Conservation (phyloP, 1,284 basidiomycete genomes). For the Sphaerobolus stellatus region DNA sequence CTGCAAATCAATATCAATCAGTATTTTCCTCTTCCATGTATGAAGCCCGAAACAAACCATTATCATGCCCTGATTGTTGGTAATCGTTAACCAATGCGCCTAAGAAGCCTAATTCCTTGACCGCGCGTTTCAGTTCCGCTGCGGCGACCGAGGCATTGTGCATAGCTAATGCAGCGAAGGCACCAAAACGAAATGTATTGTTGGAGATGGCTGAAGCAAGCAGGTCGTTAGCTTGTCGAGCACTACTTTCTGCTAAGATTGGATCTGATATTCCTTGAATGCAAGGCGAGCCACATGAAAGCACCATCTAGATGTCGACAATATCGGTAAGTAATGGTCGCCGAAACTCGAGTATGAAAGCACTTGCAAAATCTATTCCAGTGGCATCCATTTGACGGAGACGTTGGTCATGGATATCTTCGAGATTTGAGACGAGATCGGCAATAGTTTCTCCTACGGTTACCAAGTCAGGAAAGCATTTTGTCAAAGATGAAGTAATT, state of each 20-base stretch:
- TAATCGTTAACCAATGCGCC: conserved; percentile 38
- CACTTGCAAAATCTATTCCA: conserved; percentile 35
- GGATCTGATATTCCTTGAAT: conserved; percentile 43
- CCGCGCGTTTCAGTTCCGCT: conserved; percentile 39
- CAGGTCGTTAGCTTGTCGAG: conserved; percentile 35
- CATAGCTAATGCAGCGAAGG: conserved; percentile 44
- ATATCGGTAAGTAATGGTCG: neutral
- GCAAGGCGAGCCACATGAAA: conserved; percentile 42
- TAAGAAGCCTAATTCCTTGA: conserved; percentile 41
- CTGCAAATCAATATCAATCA: neutral
- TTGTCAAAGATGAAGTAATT: neutral
- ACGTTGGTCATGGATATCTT: conserved; percentile 35
- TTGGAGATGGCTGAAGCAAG: conserved; percentile 40
- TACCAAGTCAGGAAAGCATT: neutral
- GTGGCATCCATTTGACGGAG: conserved; percentile 38
- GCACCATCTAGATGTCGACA: conserved; percentile 18
- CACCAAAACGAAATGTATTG: conserved; percentile 41
- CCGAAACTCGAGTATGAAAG: neutral
- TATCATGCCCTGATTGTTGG: conserved; percentile 37
- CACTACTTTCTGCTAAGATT: conserved; percentile 31
- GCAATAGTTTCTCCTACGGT: conserved; percentile 4
- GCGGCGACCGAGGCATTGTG: conserved; percentile 44
- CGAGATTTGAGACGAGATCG: conserved; percentile 12
- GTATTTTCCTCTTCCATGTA: neutral
- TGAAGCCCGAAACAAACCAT: conserved; percentile 20